Percentiles rank a stretch among this genome's conserved stretches.
These are phyloP conservation scores for Aspergillus fumigatus DNA, from an alignment of 2,329 filamentous ascomycete species.

Conservation along the genomic window DNA sequence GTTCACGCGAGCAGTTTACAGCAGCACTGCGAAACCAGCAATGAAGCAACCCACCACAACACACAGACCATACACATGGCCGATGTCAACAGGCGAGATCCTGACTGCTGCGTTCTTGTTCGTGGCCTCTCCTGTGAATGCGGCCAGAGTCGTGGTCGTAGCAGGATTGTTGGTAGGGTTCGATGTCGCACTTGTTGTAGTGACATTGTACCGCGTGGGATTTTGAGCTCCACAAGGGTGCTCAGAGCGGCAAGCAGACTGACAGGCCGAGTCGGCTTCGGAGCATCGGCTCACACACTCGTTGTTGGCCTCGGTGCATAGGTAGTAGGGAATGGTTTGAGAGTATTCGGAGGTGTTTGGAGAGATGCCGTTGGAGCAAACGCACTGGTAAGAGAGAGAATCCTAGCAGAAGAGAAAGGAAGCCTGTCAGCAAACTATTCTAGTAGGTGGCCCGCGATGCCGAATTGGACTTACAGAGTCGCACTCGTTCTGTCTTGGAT, in stretches of 20 bases:
- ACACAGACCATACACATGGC: constrained; percentile 53
- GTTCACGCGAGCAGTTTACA: constrained; percentile 33
- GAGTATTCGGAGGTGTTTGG: constrained; percentile 61
- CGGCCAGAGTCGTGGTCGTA: constrained; percentile 29
- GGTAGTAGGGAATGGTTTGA: constrained; percentile 59
- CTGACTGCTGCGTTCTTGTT: constrained; percentile 30
- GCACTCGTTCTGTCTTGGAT: constrained; percentile 37
- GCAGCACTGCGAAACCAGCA: constrained; percentile 53
- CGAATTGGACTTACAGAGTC: constrained; percentile 27
- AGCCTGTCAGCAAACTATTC: constrained; percentile 1
- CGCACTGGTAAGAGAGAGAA: constrained; percentile 52
- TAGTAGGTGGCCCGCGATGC: neutral
- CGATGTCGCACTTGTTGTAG: constrained; percentile 35
- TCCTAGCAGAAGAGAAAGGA: constrained; percentile 22
- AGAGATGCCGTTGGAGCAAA: constrained; percentile 49
- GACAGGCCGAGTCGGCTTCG: constrained; percentile 45
- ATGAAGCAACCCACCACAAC: constrained; percentile 53
- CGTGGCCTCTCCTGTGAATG: constrained; percentile 26
- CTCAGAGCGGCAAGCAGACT: constrained; percentile 47
- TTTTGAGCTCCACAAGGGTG: constrained; percentile 60
- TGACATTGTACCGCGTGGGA: constrained; percentile 52
- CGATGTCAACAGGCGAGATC: constrained; percentile 47
- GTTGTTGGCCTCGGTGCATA: constrained; percentile 55
- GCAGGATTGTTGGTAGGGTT: constrained; percentile 18
- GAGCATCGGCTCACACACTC: constrained; percentile 51